Evolutionary conservation across 225 moss, liverwort and hornwort species (phyloP).

Genomic region (Anthoceros angustus): DNA sequence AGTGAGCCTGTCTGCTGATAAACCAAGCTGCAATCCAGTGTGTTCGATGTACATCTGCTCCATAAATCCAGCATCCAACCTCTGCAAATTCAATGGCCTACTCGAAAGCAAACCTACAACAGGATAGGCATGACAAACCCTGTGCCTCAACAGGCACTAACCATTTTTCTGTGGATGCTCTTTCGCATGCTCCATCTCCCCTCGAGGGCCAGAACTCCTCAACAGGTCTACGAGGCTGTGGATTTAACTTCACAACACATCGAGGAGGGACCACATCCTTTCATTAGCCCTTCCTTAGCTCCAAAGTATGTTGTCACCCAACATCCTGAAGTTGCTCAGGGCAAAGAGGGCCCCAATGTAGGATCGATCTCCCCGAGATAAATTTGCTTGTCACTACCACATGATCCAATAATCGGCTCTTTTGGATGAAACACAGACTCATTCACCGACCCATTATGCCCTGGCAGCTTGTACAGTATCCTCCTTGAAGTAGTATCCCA

Average conservation of each 20-base stretch:
- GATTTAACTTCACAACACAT: too few relatives aligned
- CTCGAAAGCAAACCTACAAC: not conserved
- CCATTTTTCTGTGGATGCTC: not conserved
- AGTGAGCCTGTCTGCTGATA: not conserved
- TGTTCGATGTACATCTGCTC: not conserved
- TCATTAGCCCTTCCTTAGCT: too few relatives aligned
- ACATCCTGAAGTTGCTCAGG: not conserved
- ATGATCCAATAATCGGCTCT: slow-evolving; percentile 83
- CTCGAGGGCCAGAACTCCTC: too few relatives aligned
- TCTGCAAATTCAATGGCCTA: not conserved
- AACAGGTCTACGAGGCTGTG: too few relatives aligned
- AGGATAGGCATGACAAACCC: not conserved
- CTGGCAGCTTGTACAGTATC: slow-evolving; percentile 88
- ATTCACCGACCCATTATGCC: slow-evolving; percentile 80
- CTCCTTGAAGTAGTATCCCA: slow-evolving; percentile 87
- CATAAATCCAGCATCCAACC: not conserved
- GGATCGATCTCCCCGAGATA: slow-evolving; percentile 85
- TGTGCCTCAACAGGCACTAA: not conserved
- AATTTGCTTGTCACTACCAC: slow-evolving; percentile 87
- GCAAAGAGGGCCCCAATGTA: not conserved
- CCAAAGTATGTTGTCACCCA: too few relatives aligned
- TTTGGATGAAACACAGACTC: slow-evolving; percentile 85
- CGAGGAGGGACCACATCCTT: too few relatives aligned
- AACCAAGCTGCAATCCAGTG: not conserved
- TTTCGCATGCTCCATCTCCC: not conserved